These are phyloP conservation scores for Paspalum notatum DNA, from an alignment of 176 grass and related monocot species.

Conservation along the genomic window DNA sequence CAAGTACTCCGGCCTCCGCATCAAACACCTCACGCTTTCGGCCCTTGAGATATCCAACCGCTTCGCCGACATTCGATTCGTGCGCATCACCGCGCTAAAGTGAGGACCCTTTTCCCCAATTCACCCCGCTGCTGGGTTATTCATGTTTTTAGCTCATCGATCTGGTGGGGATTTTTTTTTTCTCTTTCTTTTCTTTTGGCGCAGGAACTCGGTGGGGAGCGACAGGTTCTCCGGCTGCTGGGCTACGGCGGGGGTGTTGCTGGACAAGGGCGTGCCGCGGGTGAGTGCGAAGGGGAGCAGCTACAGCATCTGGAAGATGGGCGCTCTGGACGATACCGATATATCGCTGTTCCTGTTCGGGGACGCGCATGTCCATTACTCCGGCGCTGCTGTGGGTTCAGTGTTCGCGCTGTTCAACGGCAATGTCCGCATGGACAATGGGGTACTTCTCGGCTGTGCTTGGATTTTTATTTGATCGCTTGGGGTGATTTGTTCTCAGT, in stretches of 20 bases:
- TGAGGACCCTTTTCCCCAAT: conserved; percentile 19
- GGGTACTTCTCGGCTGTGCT: conserved; percentile 46
- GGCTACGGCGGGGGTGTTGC: conserved; percentile 83
- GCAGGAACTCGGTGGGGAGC: conserved; percentile 38
- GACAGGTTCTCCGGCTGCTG: conserved; percentile 80
- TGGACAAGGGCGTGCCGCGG: conserved; percentile 63
- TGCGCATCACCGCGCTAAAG: conserved; percentile 76
- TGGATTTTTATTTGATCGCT: not conserved
- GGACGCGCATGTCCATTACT: conserved; percentile 73
- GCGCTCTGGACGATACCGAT: conserved; percentile 68
- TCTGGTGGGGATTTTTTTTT: not conserved
- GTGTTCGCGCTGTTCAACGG: conserved; percentile 86
- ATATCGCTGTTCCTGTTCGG: conserved; percentile 82
- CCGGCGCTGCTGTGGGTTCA: conserved; percentile 57
- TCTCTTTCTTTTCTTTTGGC: not conserved
- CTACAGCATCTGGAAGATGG: conserved; percentile 92
- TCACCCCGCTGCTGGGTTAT: not conserved
- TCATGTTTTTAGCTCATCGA: not conserved
- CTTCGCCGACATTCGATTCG: conserved; percentile 88
- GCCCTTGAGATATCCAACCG: conserved; percentile 62
- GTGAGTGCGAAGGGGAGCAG: conserved; percentile 64
- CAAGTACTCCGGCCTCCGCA: conserved; percentile 49
- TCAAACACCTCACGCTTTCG: conserved; percentile 55
- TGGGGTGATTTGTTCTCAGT: not conserved
- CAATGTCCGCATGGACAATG: conserved; percentile 69